phyloP scores from a whole-genome alignment of 2,329 filamentous ascomycete genomes.

The Rhinocladiella similis region DNA sequence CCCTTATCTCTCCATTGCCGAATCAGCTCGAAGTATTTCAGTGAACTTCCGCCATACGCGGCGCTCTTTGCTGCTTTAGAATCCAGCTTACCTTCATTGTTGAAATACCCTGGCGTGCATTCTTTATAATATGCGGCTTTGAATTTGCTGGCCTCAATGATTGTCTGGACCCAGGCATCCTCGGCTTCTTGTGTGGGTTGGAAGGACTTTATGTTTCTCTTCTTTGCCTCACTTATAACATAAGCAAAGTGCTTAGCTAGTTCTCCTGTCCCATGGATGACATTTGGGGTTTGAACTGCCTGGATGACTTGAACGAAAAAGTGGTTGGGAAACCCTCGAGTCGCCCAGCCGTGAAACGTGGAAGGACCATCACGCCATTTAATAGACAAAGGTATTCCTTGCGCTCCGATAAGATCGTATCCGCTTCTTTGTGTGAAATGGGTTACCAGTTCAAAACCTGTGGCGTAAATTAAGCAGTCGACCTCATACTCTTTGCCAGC shows the following conservation, averaged over 20 bases:
- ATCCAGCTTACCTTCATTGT: slow-evolving; percentile 7
- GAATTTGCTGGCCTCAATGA: neutral
- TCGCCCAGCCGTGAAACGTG: slow-evolving; percentile 11
- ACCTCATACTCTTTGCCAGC: slow-evolving; percentile 50
- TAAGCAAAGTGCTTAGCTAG: slow-evolving; percentile 2
- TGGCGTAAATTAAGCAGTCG: slow-evolving; percentile 50
- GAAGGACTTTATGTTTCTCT: slow-evolving; percentile 1
- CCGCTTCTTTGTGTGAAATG: slow-evolving; percentile 10
- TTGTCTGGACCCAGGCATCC: slow-evolving; percentile 5
- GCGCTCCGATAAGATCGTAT: slow-evolving; percentile 28
- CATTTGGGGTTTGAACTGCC: slow-evolving; percentile 2
- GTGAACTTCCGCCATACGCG: neutral
- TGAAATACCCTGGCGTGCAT: slow-evolving; percentile 16
- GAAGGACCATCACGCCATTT: slow-evolving; percentile 26
- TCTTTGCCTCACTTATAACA: neutral
- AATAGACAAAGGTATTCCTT: slow-evolving; percentile 24
- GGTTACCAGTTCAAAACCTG: slow-evolving; percentile 39
- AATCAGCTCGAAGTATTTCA: slow-evolving; percentile 1
- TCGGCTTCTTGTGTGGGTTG: slow-evolving; percentile 11
- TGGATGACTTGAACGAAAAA: slow-evolving; percentile 4
- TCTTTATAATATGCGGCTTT: neutral
- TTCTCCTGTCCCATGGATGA: slow-evolving; percentile 3
- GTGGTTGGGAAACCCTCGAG: slow-evolving; percentile 12
- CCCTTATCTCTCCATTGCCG: slow-evolving; percentile 11
- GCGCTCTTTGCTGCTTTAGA: neutral